Base-by-base conservation (phyloP, 306 rosid species). In the Adenanthera pavonina region DNA sequence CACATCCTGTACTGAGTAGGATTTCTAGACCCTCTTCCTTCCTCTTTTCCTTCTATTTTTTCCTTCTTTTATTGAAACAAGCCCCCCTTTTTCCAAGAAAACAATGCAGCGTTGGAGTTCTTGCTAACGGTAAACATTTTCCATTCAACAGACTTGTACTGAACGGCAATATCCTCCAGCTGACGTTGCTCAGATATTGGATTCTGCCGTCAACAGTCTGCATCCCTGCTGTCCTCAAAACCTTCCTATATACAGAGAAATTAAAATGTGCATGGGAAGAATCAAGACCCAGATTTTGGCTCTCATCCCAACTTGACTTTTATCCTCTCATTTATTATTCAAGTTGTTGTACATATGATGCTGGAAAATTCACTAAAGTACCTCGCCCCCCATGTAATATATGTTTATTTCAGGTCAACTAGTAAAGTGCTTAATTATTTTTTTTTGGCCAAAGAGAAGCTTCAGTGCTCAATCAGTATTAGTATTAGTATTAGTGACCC, bases 241-340 rank as follows among this genome's bases (percentile, higher is more conserved):
- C 79, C 87, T 91, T 74, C 94, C 89, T 34, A 85, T 95, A 79
- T 95, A 93, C 83, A 89, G 95, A 83, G 98, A 95, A 83, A 93
- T 95, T 85, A 95, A 95, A 80, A 92, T 85, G 92, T 93, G 94
- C 92, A 86, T 95, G 89, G 97, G 99, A 77, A 91, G 91, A 86
- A 90, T 95, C 86, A 91, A 93, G 88, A 93, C 97, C 77, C 97
- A 95, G 89, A 91, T 95, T 65, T 85, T 93, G 76, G 95, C 94
- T 59, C 91, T 95, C 34, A 91, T 95, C 68, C 98, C 99, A 64
- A 92, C 98, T 77, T 95, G 88, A 93, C 33, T 78, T 68, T 15
- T 47, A 44, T 74, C 41, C 46, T 34, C 13, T 40, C 67, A 62
- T 75, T 49, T 40, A 51, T 80, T 62, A 20, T 30, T 75, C 0